These are phyloP conservation scores for Naumovozyma baii DNA, from an alignment of 805 yeast species.

Conservation along the genomic window DNA sequence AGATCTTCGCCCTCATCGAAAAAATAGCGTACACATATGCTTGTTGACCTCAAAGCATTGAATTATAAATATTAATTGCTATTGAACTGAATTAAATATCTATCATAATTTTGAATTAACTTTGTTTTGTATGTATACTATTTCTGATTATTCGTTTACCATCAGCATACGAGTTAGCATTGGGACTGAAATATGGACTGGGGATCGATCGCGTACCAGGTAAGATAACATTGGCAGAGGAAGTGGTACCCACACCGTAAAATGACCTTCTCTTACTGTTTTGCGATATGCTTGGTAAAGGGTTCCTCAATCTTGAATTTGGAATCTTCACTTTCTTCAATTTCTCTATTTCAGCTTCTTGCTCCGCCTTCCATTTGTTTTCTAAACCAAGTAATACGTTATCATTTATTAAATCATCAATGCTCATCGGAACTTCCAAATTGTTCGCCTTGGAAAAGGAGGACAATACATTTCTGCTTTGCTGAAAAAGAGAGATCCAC, in stretches of 20 bases:
- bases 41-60: too few species aligned
- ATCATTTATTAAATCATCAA: neutral
- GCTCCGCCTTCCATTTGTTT: neutral
- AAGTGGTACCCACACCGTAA: constrained; percentile 12
- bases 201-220: neutral
- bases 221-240: neutral
- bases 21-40: too few species aligned
- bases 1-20: too few species aligned
- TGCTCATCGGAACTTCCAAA: neutral
- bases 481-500: neutral
- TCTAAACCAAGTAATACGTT: neutral
- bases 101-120: too few species aligned
- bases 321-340: neutral
- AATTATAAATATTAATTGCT: too few species aligned
- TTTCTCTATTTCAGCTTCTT: neutral
- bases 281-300: neutral
- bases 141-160: neutral
- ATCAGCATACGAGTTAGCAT: neutral
- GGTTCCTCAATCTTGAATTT: neutral
- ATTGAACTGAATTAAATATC: too few species aligned
- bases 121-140: neutral
- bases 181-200: neutral
- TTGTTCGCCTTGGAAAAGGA: neutral
- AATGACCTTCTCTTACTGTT: constrained; percentile 18
- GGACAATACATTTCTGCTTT: neutral